Percentiles rank a stretch among this genome's conserved stretches.
phyloP scores from a whole-genome alignment of 176 grass and related monocot genomes.

The Aegilops speltoides region DNA sequence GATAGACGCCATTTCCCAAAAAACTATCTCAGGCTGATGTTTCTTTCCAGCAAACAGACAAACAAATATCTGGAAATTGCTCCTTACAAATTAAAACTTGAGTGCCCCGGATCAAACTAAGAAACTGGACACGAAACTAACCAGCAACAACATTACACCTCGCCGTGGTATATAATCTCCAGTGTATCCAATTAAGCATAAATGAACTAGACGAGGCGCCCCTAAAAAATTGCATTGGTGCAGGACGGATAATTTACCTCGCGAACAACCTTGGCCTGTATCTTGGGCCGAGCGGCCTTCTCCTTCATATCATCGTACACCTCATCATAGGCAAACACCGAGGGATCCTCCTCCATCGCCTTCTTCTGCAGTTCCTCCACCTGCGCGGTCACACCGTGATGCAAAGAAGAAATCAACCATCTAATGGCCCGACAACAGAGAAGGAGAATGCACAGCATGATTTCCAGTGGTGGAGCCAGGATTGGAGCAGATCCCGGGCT shows the following conservation, averaged over 20 bases:
- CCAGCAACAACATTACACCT: neutral
- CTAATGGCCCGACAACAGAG: neutral
- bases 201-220: neutral
- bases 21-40: neutral
- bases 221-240: neutral
- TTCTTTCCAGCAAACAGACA: neutral
- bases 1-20: neutral
- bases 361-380: conserved; percentile 89
- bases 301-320: conserved; percentile 96
- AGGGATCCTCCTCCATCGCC: conserved; percentile 87
- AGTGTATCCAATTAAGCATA: neutral
- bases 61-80: neutral
- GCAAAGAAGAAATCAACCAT: neutral
- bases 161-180: neutral
- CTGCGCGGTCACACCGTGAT: conserved; percentile 23
- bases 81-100: neutral
- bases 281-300: conserved; percentile 75
- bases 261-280: conserved; percentile 61
- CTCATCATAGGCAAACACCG: conserved; percentile 86
- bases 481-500: neutral
- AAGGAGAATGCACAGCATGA: neutral
- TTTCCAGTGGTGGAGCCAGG: neutral
- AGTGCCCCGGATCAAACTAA: neutral
- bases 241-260: conserved; percentile 42
- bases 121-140: neutral